A percentile compares a stretch with the other conserved stretches of the same genome.
These are phyloP conservation scores for Diaporthe velutina DNA, from an alignment of 2,329 filamentous ascomycete genomes.

Conservation along the genomic window DNA sequence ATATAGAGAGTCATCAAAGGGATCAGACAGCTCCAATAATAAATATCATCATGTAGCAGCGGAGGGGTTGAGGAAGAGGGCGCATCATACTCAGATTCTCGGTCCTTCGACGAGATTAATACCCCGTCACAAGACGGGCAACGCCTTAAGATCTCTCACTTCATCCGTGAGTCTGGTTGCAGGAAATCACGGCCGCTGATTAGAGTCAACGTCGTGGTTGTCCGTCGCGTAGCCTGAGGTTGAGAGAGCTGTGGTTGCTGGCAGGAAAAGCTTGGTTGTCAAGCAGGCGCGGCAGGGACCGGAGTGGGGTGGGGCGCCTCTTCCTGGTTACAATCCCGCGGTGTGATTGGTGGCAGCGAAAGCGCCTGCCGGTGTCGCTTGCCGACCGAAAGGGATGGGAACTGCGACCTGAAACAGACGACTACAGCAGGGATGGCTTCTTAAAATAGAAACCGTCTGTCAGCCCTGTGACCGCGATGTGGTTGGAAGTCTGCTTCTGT, in stretches of 20 bases:
- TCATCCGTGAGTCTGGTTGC: constrained; percentile 35
- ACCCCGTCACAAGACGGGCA: constrained; percentile 37
- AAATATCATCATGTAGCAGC: constrained; percentile 63
- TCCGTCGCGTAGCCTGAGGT: constrained; percentile 3
- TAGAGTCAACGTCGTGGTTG: constrained; percentile 16
- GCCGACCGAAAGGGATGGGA: constrained; percentile 12
- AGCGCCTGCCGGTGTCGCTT: constrained; percentile 21
- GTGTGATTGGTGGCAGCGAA: constrained; percentile 14
- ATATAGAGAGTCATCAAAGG: constrained; percentile 66
- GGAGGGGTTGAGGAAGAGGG: not conserved
- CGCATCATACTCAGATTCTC: constrained; percentile 22
- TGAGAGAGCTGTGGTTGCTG: not conserved
- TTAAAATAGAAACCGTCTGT: constrained; percentile 34
- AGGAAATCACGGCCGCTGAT: constrained; percentile 19
- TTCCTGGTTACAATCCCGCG: too few relatives aligned
- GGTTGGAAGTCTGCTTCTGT: not conserved
- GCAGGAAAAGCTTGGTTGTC: constrained; percentile 27
- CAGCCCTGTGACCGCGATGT: constrained; percentile 26
- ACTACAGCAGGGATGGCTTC: constrained; percentile 17
- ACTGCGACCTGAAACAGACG: constrained; percentile 29
- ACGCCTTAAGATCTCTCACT: constrained; percentile 32
- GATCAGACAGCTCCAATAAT: constrained; percentile 81
- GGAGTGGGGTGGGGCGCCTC: not conserved
- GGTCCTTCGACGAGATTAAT: constrained; percentile 12
- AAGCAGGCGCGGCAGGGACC: not conserved